phyloP scores from a whole-genome alignment of 169 alveolate genomes.

The Plasmodium ovale region DNA sequence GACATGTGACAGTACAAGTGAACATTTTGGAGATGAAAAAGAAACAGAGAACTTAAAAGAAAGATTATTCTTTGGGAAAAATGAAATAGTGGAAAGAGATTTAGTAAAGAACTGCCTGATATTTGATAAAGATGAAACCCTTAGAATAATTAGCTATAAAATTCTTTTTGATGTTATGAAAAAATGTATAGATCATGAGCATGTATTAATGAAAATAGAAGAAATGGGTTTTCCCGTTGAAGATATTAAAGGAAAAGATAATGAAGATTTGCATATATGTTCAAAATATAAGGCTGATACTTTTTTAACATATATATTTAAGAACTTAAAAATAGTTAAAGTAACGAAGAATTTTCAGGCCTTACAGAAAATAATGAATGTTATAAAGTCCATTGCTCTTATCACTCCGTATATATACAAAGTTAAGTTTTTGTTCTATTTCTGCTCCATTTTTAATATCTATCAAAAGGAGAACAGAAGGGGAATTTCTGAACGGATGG shows the following conservation, averaged over 20 bases:
- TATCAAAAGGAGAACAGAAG: constrained; percentile 46
- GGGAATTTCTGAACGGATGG: too few species aligned
- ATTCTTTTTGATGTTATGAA: constrained; percentile 62
- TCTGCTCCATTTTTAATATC: constrained; percentile 71
- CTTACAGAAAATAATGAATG: constrained; percentile 48
- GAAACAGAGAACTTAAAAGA: constrained; percentile 27
- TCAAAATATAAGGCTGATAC: constrained; percentile 49
- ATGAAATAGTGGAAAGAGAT: constrained; percentile 44
- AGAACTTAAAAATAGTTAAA: constrained; percentile 59
- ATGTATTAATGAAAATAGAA: constrained; percentile 71
- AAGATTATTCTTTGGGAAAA: constrained; percentile 14
- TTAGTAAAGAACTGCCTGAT: constrained; percentile 39
- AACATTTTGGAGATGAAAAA: constrained; percentile 7
- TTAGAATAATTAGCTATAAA: constrained; percentile 46
- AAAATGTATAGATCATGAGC: constrained; percentile 72
- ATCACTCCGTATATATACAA: constrained; percentile 58
- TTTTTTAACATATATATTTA: constrained; percentile 59
- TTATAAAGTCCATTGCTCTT: constrained; percentile 18
- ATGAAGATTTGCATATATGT: constrained; percentile 56
- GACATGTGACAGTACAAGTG: background rate
- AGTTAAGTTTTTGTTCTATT: constrained; percentile 38
- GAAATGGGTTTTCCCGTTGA: constrained; percentile 75
- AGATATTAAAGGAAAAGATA: constrained; percentile 59
- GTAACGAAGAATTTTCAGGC: constrained; percentile 36
- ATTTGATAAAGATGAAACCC: constrained; percentile 39